Percentiles rank a stretch among this genome's conserved stretches.
Evolutionary conservation across 768 basidiomycete genomes (phyloP).

Genomic region (Pleurotus tuoliensis): DNA sequence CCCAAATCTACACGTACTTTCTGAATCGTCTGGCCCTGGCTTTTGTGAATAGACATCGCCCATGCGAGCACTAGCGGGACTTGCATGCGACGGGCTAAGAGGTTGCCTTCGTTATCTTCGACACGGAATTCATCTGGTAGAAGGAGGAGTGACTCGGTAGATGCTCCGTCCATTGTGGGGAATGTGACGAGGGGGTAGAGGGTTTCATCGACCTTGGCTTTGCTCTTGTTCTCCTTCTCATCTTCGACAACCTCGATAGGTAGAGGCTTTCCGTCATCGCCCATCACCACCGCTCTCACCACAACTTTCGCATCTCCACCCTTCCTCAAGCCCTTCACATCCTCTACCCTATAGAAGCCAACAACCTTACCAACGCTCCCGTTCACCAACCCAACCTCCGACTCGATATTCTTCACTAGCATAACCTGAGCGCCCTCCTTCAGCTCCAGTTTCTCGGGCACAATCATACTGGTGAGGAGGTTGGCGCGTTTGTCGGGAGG

Average conservation of each 20-base stretch:
- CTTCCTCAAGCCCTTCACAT: conserved; percentile 12
- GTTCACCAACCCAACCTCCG: conserved; percentile 50
- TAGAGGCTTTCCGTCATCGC: conserved; percentile 34
- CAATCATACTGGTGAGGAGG: conserved; percentile 59
- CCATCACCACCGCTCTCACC: conserved; percentile 23
- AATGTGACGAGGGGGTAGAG: conserved; percentile 46
- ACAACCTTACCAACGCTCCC: conserved; percentile 73
- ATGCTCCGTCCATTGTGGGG: conserved; percentile 21
- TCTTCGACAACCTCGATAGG: conserved; percentile 40
- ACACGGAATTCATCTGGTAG: conserved; percentile 50
- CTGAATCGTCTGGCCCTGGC: conserved; percentile 77
- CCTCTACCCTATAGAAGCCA: conserved; percentile 38
- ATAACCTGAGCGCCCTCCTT: conserved; percentile 58
- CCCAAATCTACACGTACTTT: conserved; percentile 77
- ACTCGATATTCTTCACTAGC: conserved; percentile 74
- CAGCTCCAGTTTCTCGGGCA: conserved; percentile 49
- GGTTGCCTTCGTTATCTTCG: conserved; percentile 47
- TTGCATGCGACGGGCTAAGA: conserved; percentile 41
- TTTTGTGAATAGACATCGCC: conserved; percentile 85
- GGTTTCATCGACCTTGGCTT: conserved; percentile 27
- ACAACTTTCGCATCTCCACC: conserved; percentile 15
- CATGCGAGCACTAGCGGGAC: conserved; percentile 67
- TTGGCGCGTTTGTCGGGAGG: conserved; percentile 42
- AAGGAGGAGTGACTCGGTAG: conserved; percentile 42
- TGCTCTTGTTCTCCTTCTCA: conserved; percentile 52